Evolutionary conservation across 164 flowering plant genomes (phyloP).

Genomic region (Litsea cubeba): DNA sequence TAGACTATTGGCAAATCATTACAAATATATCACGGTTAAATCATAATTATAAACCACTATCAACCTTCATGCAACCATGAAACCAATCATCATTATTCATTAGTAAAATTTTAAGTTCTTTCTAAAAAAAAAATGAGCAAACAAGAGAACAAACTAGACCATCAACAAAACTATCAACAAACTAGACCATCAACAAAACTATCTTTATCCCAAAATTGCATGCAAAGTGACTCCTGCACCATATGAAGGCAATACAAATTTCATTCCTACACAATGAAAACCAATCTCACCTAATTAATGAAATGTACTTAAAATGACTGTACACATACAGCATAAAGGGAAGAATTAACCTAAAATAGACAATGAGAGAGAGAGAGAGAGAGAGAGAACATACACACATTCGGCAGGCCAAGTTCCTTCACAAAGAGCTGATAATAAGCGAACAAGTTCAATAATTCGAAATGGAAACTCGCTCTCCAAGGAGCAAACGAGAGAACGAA

Average conservation of each 20-base stretch:
- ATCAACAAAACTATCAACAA: slow-evolving; percentile 78
- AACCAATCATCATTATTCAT: no score
- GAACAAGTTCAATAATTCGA: slow-evolving; percentile 56
- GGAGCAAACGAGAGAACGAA: slow-evolving; percentile 75
- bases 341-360: background rate
- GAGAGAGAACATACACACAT: slow-evolving; percentile 64
- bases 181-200: slow-evolving; percentile 90
- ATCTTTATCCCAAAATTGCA: slow-evolving; percentile 87
- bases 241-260: background rate
- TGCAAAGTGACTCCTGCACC: slow-evolving; percentile 86
- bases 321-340: background rate
- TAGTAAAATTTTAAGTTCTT: no score
- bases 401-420: slow-evolving; percentile 97
- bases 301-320: background rate
- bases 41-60: no score
- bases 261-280: slow-evolving; percentile 42
- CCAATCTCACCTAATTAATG: no score
- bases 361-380: background rate
- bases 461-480: slow-evolving; percentile 83
- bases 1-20: no score
- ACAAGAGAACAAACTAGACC: slow-evolving; percentile 88
- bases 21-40: no score
- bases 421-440: slow-evolving; percentile 72
- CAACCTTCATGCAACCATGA: no score
- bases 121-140: slow-evolving; percentile 28